Percentiles rank a stretch among this genome's conserved stretches.
Evolutionary conservation across 257 asterid species (phyloP).

Genomic region (Przewalskia tangutica): DNA sequence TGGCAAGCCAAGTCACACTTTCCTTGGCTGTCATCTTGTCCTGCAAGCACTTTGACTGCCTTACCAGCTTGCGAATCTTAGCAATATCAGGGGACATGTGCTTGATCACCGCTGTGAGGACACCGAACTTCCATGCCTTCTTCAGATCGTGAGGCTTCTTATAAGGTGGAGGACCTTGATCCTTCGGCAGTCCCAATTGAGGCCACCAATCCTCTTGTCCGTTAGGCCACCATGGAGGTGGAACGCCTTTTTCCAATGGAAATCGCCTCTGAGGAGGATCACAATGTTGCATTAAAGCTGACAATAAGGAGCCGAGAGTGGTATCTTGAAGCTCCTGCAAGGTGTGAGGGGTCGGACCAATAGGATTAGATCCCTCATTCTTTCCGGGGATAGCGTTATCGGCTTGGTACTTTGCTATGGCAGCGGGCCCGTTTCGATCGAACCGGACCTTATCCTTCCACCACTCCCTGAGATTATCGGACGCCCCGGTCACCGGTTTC

Average conservation of each 20-base stretch:
- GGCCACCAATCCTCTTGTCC: slow-evolving; percentile 66
- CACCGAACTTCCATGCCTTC: slow-evolving; percentile 67
- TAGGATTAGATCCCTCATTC: slow-evolving; percentile 19
- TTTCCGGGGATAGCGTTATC: slow-evolving; percentile 29
- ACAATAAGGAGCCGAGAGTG: slow-evolving; percentile 46
- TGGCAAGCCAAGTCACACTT: slow-evolving; percentile 58
- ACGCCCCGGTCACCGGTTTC: slow-evolving; percentile 52
- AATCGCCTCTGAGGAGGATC: slow-evolving; percentile 60
- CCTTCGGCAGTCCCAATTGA: slow-evolving; percentile 40
- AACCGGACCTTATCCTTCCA: slow-evolving; percentile 62
- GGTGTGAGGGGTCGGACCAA: slow-evolving; percentile 50
- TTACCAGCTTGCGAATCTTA: slow-evolving; percentile 45
- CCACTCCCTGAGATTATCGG: slow-evolving; percentile 57
- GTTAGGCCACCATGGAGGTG: slow-evolving; percentile 64
- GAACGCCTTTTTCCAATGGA: slow-evolving; percentile 44
- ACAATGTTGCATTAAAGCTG: slow-evolving; percentile 62
- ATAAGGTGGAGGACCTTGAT: slow-evolving; percentile 47
- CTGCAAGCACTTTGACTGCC: slow-evolving; percentile 54
- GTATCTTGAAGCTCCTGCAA: slow-evolving; percentile 60
- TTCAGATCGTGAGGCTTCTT: slow-evolving; percentile 57
- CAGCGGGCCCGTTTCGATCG: slow-evolving; percentile 56
- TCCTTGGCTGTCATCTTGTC: slow-evolving; percentile 65
- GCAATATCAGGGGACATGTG: slow-evolving; percentile 57
- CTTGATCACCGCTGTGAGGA: slow-evolving; percentile 49
- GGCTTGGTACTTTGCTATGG: slow-evolving; percentile 37